These are phyloP conservation scores for Leishmania martiniquensis DNA, from an alignment of 208 protist species.

Conservation along the genomic window DNA sequence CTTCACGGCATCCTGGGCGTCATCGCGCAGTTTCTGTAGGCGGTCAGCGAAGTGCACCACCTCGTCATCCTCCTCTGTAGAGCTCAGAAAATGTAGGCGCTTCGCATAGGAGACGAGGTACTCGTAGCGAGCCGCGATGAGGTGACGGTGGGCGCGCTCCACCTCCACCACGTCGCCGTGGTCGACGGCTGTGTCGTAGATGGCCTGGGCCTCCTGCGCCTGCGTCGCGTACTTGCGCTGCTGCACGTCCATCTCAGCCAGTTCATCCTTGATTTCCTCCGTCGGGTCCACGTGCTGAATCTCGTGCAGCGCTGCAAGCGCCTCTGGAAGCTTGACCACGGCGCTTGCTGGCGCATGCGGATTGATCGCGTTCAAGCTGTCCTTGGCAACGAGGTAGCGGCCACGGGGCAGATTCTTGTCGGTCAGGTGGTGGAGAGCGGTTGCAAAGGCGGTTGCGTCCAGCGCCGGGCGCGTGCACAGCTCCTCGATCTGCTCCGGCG, in stretches of 20 bases:
- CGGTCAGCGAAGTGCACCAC: conserved; percentile 43
- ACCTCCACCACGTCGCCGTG: conserved; percentile 73
- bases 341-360: conserved; percentile 47
- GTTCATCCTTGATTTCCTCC: conserved; percentile 60
- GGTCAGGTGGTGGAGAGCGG: conserved; percentile 49
- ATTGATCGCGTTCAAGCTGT: conserved; percentile 59
- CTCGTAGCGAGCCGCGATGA: conserved; percentile 84
- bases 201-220: conserved; percentile 51
- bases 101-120: conserved; percentile 58
- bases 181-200: conserved; percentile 46
- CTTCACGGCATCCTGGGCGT: conserved; percentile 57
- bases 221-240: conserved; percentile 36
- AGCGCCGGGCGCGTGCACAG: conserved; percentile 46
- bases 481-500: conserved; percentile 44
- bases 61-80: conserved; percentile 43
- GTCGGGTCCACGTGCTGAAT: conserved; percentile 70
- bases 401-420: conserved; percentile 52
- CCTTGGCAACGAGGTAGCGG: conserved; percentile 61
- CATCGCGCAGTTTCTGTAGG: conserved; percentile 48
- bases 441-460: conserved; percentile 46
- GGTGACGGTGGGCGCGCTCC: conserved; percentile 72
- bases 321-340: conserved; percentile 45
- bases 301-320: conserved; percentile 71
- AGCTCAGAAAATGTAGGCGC: conserved; percentile 48
- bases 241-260: conserved; percentile 59